Evolutionary conservation across 768 basidiomycete species (phyloP), one percentile per base, ranked within the genome.

Genomic region (Xerocomus potaroensis): DNA sequence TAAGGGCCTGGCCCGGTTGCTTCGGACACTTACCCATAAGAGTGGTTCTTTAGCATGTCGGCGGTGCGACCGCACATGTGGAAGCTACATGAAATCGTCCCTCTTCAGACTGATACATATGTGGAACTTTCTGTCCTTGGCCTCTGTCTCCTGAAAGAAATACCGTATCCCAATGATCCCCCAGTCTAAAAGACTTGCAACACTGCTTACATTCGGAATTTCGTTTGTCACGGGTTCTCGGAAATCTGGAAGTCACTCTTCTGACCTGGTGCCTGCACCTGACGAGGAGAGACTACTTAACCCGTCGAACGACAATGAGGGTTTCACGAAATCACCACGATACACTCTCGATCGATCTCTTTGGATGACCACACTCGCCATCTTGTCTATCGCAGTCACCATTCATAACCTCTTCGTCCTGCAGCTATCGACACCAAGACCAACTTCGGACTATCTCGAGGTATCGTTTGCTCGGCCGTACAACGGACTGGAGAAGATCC

Each of bases 401-500:
- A 45, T 61, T 12, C 46, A 59, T 19, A 61, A 58, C 9, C 59
- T 60, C 19, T 14, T 61, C 21, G 38, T 47, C n/a, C 39, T 52
- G n/a, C 58, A 49, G 24, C 18, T 48, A 5, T 32, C 18, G 15
- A 34, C 39, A 3, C 59, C 42, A 19, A 47, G 29, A 12, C 32
- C 41, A 4, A 19, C 18, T 21, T 27, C 19, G 35, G 27, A 12
- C 23, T 41, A 35, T 38, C 15, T 54, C 18, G 47, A 59, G 9
- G 50, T 49, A 6, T 35, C 51, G 24, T 22, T 59, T 18, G 47
- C 47, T 24, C 57, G 52, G 15, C 61, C 55, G 18, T 61, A 61
- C 33, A 57, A 45, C 7, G 60, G 60, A 6, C 30, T 63, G 21
- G 60, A 57, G 30, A 60, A 38, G 37, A 43, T 61, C 6, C n/a